These are phyloP conservation scores for Carex arenaria DNA, from an alignment of 202 grass and related monocot species.

Conservation along the genomic window DNA sequence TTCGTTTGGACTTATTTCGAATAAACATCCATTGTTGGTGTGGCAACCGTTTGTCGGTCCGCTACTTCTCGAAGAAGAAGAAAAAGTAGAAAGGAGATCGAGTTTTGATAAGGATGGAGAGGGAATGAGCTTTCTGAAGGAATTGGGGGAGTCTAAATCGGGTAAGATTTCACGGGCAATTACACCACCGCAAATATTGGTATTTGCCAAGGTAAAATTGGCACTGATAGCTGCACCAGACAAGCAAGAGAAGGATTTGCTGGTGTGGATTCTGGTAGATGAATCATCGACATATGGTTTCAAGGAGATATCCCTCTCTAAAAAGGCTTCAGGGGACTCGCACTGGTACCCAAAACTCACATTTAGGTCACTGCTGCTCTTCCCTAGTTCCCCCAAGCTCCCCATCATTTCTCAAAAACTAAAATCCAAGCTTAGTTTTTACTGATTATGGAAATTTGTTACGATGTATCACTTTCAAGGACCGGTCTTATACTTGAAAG, in stretches of 20 bases:
- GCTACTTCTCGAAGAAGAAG: constrained; percentile 49
- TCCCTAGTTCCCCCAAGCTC: constrained; percentile 33
- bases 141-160: constrained; percentile 91
- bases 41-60: constrained; percentile 35
- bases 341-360: constrained; percentile 82
- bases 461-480: constrained; percentile 40
- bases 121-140: constrained; percentile 79
- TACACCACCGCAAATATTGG: constrained; percentile 92
- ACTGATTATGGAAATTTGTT: constrained; percentile 26
- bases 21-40: constrained; percentile 19
- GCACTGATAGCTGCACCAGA: constrained; percentile 97
- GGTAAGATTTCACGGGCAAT: constrained; percentile 90
- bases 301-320: constrained; percentile 35
- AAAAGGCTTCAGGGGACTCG: constrained; percentile 38
- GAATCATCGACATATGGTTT: constrained; percentile 38
- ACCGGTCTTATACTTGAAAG: constrained; percentile 64
- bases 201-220: constrained; percentile 92
- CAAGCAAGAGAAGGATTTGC: constrained; percentile 89
- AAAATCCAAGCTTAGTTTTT: constrained; percentile 21
- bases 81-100: constrained; percentile 47
- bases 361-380: constrained; percentile 43
- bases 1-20: constrained; percentile 53
- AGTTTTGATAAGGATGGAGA: constrained; percentile 87
- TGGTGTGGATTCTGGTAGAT: constrained; percentile 40
- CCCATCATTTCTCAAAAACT: constrained; percentile 39